phyloP scores from a whole-genome alignment of 2,329 filamentous ascomycete genomes.

The Trichoderma polysporum region DNA sequence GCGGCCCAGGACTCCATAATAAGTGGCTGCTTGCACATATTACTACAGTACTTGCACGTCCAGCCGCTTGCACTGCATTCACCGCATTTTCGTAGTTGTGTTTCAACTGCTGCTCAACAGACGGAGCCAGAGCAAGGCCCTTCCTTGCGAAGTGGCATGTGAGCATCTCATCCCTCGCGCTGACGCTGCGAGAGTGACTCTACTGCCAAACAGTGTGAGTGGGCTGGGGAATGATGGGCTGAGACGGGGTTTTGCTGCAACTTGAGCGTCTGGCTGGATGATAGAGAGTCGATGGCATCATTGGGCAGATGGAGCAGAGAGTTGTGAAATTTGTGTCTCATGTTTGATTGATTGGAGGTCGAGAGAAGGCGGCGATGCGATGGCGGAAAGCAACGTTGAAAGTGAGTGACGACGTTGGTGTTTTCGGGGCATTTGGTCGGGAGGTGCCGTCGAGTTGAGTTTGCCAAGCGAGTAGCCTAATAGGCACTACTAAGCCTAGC shows the following conservation, averaged over 20 bases:
- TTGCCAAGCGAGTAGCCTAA: no score
- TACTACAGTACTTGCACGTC: neutral
- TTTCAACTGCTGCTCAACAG: neutral
- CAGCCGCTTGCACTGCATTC: slow-evolving; percentile 12
- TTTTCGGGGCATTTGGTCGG: neutral
- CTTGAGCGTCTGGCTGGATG: neutral
- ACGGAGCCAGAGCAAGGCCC: slow-evolving; percentile 14
- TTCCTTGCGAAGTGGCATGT: slow-evolving; percentile 20
- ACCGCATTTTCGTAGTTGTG: slow-evolving; percentile 20
- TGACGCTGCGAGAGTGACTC: slow-evolving; percentile 13
- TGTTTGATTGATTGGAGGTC: neutral
- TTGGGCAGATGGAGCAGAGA: neutral
- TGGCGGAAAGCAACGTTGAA: no score
- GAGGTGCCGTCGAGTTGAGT: no score
- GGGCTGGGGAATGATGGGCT: slow-evolving; percentile 22
- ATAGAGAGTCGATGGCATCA: neutral
- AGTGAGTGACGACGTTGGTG: slow-evolving; percentile 3
- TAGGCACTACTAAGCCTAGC: neutral
- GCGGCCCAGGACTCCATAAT: neutral
- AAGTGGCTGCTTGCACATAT: no score
- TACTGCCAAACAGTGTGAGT: slow-evolving; percentile 13
- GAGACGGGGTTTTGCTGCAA: slow-evolving; percentile 14
- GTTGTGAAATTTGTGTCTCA: neutral
- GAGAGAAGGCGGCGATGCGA: neutral
- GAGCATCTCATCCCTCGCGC: slow-evolving; percentile 19